Evolutionary conservation across 768 basidiomycete genomes (phyloP).

Genomic region (Daedaleopsis nitida): DNA sequence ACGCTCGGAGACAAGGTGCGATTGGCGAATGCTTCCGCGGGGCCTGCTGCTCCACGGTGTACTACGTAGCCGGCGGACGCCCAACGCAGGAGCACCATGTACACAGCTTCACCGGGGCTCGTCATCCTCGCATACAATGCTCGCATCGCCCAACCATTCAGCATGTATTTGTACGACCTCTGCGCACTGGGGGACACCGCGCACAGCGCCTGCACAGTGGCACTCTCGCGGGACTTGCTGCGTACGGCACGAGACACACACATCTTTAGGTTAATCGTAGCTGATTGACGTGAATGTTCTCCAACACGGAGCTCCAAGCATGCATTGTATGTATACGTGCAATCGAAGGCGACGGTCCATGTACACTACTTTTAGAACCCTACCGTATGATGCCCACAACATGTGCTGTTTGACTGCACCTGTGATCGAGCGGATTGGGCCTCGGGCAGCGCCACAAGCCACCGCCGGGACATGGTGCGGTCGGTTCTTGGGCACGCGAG

Average conservation of each 20-base stretch:
- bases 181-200: no score
- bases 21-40: constrained; percentile 1
- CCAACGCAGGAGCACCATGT: neutral
- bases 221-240: no score
- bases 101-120: neutral
- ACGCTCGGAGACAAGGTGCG: neutral
- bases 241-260: neutral
- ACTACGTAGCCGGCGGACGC: neutral
- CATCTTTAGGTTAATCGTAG: neutral
- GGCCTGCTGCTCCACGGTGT: neutral
- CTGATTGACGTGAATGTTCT: neutral
- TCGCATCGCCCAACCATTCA: neutral
- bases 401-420: neutral
- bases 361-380: neutral
- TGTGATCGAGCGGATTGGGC: neutral
- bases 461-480: neutral
- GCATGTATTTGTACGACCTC: no score
- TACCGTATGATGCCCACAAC: neutral
- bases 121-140: neutral
- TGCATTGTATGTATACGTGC: neutral
- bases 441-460: neutral
- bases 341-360: neutral
- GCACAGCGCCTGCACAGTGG: no score
- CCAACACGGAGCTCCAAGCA: neutral
- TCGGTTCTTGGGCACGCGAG: neutral